Percentiles rank a stretch among this genome's conserved stretches.
phyloP scores from a whole-genome alignment of 148 eudicot species.

The Rhododendron simsii region DNA sequence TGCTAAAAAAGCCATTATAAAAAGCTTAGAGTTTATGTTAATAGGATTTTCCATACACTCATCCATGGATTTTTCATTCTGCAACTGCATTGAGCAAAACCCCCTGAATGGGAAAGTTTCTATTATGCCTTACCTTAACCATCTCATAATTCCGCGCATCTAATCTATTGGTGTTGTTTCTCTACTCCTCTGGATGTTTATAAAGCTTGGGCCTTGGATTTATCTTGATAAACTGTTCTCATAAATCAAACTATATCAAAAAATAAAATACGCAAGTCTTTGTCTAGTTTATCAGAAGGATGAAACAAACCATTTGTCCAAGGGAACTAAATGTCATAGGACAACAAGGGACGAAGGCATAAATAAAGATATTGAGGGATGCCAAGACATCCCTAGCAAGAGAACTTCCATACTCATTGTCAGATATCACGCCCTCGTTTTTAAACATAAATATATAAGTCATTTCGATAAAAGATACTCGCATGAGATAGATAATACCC shows the following conservation, averaged over 20 bases:
- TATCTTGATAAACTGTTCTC: neutral
- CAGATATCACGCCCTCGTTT: neutral
- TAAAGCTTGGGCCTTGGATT: neutral
- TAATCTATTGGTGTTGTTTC: neutral
- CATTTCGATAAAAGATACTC: too few species aligned
- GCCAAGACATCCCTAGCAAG: neutral
- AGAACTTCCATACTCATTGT: neutral
- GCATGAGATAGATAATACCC: too few species aligned
- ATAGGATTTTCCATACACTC: neutral
- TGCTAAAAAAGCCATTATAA: neutral
- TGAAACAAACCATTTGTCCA: neutral
- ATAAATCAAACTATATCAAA: neutral
- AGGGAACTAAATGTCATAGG: neutral
- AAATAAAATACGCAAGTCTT: neutral
- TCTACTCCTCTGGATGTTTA: neutral
- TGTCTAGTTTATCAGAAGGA: neutral
- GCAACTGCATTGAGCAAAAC: neutral
- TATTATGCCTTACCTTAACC: neutral
- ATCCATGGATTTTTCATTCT: neutral
- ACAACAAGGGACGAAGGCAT: neutral
- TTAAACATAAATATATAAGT: too few species aligned
- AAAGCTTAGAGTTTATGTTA: neutral
- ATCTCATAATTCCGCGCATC: neutral
- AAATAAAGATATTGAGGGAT: neutral
- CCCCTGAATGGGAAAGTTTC: neutral